These are phyloP conservation scores for Colletotrichum falcatum DNA, from an alignment of 2,329 filamentous ascomycete genomes.

Conservation along the genomic window DNA sequence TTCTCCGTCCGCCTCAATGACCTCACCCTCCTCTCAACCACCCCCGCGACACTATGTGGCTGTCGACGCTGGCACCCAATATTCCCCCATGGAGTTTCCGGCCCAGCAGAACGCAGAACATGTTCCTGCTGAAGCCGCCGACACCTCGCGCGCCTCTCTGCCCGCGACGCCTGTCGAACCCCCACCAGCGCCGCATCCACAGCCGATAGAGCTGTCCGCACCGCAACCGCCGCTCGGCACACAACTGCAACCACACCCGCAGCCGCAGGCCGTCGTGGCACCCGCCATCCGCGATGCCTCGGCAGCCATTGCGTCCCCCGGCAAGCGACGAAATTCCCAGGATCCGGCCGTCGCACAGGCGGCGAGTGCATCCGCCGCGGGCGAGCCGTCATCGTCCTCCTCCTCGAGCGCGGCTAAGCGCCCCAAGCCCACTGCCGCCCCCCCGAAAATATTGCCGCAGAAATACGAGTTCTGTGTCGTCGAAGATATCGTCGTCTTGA, in stretches of 20 bases:
- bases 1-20: conserved; percentile 50
- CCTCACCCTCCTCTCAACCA: conserved; percentile 45
- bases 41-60: conserved; percentile 57
- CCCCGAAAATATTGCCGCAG: conserved; percentile 72
- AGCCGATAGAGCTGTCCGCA: conserved; percentile 39
- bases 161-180: conserved; percentile 45
- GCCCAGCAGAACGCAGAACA: conserved; percentile 15
- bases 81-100: conserved; percentile 60
- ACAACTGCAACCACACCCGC: conserved; percentile 36
- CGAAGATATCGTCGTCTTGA: conserved; percentile 89
- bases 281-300: conserved; percentile 21
- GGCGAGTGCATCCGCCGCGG: conserved; percentile 39
- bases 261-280: conserved; percentile 23
- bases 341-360: conserved; percentile 46
- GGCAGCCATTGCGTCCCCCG: conserved; percentile 49
- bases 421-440: conserved; percentile 60
- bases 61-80: conserved; percentile 62
- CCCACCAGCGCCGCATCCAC: conserved; percentile 38
- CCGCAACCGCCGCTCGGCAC: conserved; percentile 30
- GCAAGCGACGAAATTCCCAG: conserved; percentile 60
- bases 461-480: conserved; percentile 85
- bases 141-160: conserved; percentile 45
- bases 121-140: conserved; percentile 35
- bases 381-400: conserved; percentile 42
- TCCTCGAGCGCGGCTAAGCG: conserved; percentile 60